Conservation (phyloP, 148 eudicot species). For the Heliamphora exappendiculata region DNA sequence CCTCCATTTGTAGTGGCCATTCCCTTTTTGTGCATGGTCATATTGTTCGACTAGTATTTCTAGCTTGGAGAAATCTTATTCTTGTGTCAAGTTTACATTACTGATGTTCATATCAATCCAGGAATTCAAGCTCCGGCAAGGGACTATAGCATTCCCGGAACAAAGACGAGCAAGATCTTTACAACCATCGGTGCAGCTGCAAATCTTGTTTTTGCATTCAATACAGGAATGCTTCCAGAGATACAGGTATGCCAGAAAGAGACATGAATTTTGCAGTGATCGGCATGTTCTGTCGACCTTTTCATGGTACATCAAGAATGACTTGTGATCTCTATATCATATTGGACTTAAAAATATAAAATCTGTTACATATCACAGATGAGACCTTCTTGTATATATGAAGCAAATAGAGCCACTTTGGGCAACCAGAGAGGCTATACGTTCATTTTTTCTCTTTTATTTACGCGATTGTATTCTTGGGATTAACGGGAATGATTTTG, state of each 20-base stretch:
- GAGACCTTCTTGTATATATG: too few relatives aligned
- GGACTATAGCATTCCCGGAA: conserved; percentile 58
- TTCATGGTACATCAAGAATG: too few relatives aligned
- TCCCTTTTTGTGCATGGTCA: too few relatives aligned
- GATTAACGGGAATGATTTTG: background rate
- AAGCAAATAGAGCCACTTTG: too few relatives aligned
- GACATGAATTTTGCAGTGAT: background rate
- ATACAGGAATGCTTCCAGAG: conserved; percentile 99
- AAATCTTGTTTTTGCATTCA: conserved; percentile 75
- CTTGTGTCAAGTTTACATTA: background rate
- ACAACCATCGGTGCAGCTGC: conserved; percentile 83
- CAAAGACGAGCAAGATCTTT: conserved; percentile 40
- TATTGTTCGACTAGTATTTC: background rate
- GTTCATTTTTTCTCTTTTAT: background rate
- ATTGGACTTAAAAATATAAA: too few relatives aligned
- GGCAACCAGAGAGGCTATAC: too few relatives aligned
- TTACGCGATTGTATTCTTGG: background rate
- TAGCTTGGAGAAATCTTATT: background rate
- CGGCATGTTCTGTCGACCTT: too few relatives aligned
- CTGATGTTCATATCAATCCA: conserved; percentile 16
- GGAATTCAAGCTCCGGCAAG: conserved; percentile 60
- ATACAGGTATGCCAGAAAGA: conserved; percentile 57
- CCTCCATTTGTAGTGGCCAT: too few relatives aligned
- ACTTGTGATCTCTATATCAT: too few relatives aligned
- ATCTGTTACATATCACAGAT: too few relatives aligned